These are phyloP conservation scores for Pyrus bretschneideri DNA, from an alignment of 306 rosid species.

Conservation along the genomic window DNA sequence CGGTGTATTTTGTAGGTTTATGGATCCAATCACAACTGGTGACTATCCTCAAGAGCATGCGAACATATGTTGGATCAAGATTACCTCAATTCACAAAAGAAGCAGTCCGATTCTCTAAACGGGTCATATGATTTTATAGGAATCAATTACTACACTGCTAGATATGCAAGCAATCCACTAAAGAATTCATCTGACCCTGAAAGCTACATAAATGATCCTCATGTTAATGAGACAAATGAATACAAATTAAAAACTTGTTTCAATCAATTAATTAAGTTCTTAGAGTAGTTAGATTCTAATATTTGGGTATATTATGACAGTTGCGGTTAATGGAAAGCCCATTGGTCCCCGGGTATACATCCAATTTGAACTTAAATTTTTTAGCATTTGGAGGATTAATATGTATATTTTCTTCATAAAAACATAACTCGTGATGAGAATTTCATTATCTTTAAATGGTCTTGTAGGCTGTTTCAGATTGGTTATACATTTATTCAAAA, in stretches of 20 bases:
- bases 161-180: conserved; percentile 28
- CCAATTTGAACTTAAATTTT: not conserved
- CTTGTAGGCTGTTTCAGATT: conserved; percentile 19
- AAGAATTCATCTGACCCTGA: conserved; percentile 5
- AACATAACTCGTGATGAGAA: not conserved
- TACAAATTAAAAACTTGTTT: not conserved
- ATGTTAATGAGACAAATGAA: conserved; percentile 30
- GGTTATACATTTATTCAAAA: conserved; percentile 19
- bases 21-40: conserved; percentile 40
- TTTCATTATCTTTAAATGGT: not conserved
- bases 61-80: conserved; percentile 37
- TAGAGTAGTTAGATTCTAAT: not conserved
- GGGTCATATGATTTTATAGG: conserved; percentile 67
- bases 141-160: conserved; percentile 46
- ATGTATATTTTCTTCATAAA: not conserved
- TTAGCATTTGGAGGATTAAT: not conserved
- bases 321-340: conserved; percentile 31
- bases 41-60: conserved; percentile 50
- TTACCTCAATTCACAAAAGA: conserved; percentile 53
- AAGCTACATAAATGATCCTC: conserved; percentile 33
- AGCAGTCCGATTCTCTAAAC: conserved; percentile 33
- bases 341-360: conserved; percentile 36
- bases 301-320: conserved; percentile 12
- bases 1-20: conserved; percentile 28
- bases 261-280: not conserved